phyloP scores from a whole-genome alignment of 2,329 filamentous ascomycete species.

The Clonostachys rosea region DNA sequence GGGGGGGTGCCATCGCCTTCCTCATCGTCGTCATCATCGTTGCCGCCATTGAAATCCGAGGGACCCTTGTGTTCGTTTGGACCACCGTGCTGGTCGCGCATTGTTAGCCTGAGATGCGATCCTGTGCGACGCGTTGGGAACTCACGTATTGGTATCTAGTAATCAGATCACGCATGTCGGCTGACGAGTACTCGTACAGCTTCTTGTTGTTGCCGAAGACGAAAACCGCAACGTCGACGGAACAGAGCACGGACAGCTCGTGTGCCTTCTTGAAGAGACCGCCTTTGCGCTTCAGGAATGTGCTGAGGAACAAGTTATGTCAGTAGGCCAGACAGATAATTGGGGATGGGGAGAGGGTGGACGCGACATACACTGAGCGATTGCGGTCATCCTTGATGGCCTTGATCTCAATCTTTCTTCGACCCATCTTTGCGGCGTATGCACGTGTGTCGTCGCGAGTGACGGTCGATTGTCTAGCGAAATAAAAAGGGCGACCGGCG shows the following conservation, averaged over 20 bases:
- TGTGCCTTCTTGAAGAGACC: constrained; percentile 99
- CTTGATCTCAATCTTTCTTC: constrained; percentile 99
- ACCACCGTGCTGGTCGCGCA: constrained; percentile 67
- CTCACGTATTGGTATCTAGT: constrained; percentile 86
- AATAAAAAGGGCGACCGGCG: too few species aligned
- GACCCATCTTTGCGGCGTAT: constrained; percentile 62
- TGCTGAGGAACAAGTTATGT: constrained; percentile 47
- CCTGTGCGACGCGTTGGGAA: constrained; percentile 16
- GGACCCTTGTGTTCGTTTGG: constrained; percentile 97
- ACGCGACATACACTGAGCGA: constrained; percentile 81
- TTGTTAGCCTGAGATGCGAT: constrained; percentile 5
- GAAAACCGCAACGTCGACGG: constrained; percentile 96
- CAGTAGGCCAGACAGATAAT: constrained; percentile 5
- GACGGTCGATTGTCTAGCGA: background rate
- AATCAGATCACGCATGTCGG: constrained; percentile 88
- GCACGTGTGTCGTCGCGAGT: background rate
- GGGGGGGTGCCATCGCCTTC: constrained; percentile 70
- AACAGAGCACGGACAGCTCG: constrained; percentile 95
- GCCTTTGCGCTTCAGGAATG: constrained; percentile 97
- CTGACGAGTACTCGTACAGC: constrained; percentile 94
- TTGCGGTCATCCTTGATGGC: constrained; percentile 98
- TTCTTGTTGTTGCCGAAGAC: constrained; percentile 99
- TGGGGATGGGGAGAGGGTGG: background rate
- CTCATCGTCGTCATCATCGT: constrained; percentile 81
- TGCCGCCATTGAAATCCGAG: constrained; percentile 81